Evolutionary conservation across 1,284 basidiomycete genomes (phyloP).

Genomic region (Ceratobasidium sp.): DNA sequence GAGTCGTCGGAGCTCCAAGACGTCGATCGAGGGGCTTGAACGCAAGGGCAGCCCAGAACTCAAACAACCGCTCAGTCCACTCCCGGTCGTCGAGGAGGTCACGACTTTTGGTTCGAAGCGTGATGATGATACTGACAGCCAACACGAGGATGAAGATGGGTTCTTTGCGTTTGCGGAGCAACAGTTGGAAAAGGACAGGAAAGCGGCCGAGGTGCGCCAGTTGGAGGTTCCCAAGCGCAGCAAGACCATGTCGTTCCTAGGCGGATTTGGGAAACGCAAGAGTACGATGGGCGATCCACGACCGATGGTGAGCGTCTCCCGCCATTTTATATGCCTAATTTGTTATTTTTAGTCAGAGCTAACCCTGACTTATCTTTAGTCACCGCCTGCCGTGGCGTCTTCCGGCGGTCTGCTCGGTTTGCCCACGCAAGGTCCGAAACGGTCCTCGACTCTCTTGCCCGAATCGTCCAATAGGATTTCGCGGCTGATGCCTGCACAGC

Average conservation of each 20-base stretch:
- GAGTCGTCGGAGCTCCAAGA: conserved; percentile 31
- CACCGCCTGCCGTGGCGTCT: conserved; percentile 16
- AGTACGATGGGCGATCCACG: conserved; percentile 16
- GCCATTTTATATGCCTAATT: conserved; percentile 2
- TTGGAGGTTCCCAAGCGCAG: conserved; percentile 37
- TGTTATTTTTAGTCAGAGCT: background rate
- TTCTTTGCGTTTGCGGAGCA: conserved; percentile 42
- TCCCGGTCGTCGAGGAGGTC: conserved; percentile 29
- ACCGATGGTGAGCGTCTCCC: background rate
- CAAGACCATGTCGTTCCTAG: conserved; percentile 44
- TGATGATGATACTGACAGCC: conserved; percentile 21
- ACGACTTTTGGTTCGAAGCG: conserved; percentile 21
- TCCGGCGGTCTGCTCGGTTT: conserved; percentile 17
- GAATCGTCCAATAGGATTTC: conserved; percentile 21
- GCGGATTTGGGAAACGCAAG: conserved; percentile 39
- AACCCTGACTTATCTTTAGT: conserved; percentile 13
- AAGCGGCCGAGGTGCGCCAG: conserved; percentile 10
- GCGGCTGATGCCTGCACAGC: conserved; percentile 21
- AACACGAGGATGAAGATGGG: conserved; percentile 37
- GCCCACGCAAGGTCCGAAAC: conserved; percentile 14
- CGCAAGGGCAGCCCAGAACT: background rate
- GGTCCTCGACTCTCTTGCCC: conserved; percentile 30
- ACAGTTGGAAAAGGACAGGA: conserved; percentile 18
- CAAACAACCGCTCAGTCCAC: conserved; percentile 8
- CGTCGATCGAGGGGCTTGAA: conserved; percentile 20